phyloP scores from a whole-genome alignment of 768 basidiomycete species.

The Termitomyces sp. region DNA sequence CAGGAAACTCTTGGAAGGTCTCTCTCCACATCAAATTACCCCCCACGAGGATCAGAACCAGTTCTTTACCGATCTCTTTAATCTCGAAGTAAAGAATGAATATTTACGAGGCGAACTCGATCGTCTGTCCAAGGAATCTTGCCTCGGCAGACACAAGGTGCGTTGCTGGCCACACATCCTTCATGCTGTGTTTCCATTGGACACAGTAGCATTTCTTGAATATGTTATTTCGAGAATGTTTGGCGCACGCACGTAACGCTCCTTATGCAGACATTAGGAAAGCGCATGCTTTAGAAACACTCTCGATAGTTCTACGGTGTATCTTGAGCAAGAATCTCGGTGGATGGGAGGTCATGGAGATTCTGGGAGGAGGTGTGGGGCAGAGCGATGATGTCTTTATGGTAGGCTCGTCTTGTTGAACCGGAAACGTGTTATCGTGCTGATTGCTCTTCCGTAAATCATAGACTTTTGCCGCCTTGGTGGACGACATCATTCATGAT shows the following conservation, averaged over 20 bases:
- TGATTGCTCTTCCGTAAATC: background rate
- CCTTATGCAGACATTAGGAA: constrained; percentile 35
- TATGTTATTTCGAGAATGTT: constrained; percentile 46
- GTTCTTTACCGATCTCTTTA: constrained; percentile 55
- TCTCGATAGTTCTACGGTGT: constrained; percentile 44
- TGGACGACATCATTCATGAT: constrained; percentile 48
- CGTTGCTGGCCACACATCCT: constrained; percentile 11
- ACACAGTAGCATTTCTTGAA: constrained; percentile 52
- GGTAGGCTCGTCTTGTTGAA: constrained; percentile 25
- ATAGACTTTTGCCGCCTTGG: constrained; percentile 49
- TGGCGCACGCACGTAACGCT: constrained; percentile 35
- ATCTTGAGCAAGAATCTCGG: constrained; percentile 57
- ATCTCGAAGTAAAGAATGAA: constrained; percentile 49
- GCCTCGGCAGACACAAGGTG: constrained; percentile 53
- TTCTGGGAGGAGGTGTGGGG: constrained; percentile 59
- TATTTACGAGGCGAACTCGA: constrained; percentile 42
- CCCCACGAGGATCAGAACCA: constrained; percentile 41
- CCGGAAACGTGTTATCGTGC: background rate
- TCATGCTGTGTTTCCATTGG: constrained; percentile 8
- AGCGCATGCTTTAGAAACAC: constrained; percentile 50
- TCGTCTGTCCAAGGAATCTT: constrained; percentile 46
- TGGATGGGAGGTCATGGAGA: constrained; percentile 74
- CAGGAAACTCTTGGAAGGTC: constrained; percentile 51
- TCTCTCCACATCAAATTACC: constrained; percentile 40
- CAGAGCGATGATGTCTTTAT: constrained; percentile 60